phyloP scores from a whole-genome alignment of 2,329 filamentous ascomycete genomes.

The Parafenestella ontariensis region DNA sequence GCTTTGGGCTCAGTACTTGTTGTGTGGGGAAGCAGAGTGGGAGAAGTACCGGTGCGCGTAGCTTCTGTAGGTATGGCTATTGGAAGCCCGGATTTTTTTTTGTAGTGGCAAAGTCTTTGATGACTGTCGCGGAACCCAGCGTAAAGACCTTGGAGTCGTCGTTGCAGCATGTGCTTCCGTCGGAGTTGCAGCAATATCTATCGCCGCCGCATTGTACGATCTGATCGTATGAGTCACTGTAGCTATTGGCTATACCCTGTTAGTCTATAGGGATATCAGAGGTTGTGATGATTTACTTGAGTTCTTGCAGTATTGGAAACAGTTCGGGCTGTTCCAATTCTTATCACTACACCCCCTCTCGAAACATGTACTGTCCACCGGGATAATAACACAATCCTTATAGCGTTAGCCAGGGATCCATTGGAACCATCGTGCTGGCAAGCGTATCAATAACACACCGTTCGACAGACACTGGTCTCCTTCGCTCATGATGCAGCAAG shows the following conservation, averaged over 20 bases:
- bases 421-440: background rate
- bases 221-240: conserved; percentile 8
- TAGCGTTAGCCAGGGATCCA: background rate
- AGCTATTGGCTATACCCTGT: background rate
- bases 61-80: background rate
- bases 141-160: conserved; percentile 23
- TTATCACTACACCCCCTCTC: conserved; percentile 18
- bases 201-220: conserved; percentile 18
- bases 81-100: conserved; percentile 3
- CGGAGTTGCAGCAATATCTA: conserved; percentile 19
- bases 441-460: conserved; percentile 2
- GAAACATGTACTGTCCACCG: conserved; percentile 13
- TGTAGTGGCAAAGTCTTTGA: conserved; percentile 16
- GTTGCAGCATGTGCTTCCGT: conserved; percentile 22
- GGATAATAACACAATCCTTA: background rate
- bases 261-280: background rate
- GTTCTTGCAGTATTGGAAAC: conserved; percentile 22
- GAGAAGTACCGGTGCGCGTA: conserved; percentile 1
- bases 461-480: conserved; percentile 24
- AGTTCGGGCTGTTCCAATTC: conserved; percentile 15
- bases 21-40: background rate
- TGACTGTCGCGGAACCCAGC: conserved; percentile 10
- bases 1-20: background rate
- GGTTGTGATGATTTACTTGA: conserved; percentile 6
- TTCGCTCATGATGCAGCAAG: conserved; percentile 19